Evolutionary conservation across 495 filamentous ascomycete species (phyloP), one percentile per base, ranked within the genome.

Genomic region (Annulohypoxylon moriforme): DNA sequence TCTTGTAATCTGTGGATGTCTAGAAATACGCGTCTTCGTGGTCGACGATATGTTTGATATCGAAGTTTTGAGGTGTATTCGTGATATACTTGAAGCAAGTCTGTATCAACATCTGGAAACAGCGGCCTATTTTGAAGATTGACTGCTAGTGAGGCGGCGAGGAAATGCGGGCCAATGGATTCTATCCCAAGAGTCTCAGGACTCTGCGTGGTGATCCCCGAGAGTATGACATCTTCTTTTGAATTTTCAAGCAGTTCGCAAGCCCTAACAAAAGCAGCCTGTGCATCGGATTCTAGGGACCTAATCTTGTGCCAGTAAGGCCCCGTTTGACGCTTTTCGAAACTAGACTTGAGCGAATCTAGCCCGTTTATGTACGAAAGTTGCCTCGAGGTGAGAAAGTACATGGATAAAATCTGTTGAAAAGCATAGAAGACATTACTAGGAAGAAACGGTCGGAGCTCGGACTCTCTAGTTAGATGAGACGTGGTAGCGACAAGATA

Each of bases 401-500:
- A 53, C 13, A 53, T 53, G 27, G 14, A 33, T 53, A 53, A 1
- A 33, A 53, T 33, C 11, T 53, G 20, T n/a, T 53, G 50, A 13
- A 53, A 53, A 18, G 50, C 50, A 18, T 53, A 53, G 50, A 31
- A 53, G n/a, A 53, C 27, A 8, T 3, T 3, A 6, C 27, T 33
- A 3, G 50, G 50, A 33, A 53, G 50, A n/a, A 53, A 53, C n/a
- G 50, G 50, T 7, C 50, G 25, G 14, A 16, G 16, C n/a, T 33
- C 0, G 7, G 50, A 53, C 25, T 53, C 50, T 13, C 10, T 53
- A 11, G 25, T 29, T 53, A 16, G 50, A 22, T 18, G 13, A 18
- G 50, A 53, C 18, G 50, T 53, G 5, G 50, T 53, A 16, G 50
- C 50, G 27, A 53, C 50, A 33, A 53, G 50, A 33, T 53, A 53